Percentiles rank a stretch among this genome's conserved stretches.
phyloP scores from a whole-genome alignment of 805 yeast genomes.

The Cyberlindnera sargentensis region DNA sequence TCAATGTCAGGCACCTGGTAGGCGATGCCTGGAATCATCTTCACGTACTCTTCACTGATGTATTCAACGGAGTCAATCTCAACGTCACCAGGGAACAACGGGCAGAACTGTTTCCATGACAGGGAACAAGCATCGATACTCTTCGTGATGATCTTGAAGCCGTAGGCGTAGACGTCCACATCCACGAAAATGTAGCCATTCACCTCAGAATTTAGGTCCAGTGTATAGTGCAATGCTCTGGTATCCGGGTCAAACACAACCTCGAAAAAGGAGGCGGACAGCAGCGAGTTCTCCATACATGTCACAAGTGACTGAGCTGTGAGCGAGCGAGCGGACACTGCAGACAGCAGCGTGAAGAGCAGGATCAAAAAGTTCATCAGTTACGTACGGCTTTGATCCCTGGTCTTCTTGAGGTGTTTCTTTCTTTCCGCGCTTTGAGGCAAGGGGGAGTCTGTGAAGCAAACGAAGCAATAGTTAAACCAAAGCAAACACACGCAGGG shows the following conservation, averaged over 20 bases:
- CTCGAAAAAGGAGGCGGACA: conserved; percentile 67
- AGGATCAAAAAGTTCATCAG: background rate
- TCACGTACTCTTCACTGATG: conserved; percentile 40
- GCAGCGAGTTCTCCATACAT: conserved; percentile 71
- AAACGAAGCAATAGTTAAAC: background rate
- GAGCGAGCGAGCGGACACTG: conserved; percentile 26
- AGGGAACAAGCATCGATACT: conserved; percentile 54
- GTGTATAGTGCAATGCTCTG: conserved; percentile 56
- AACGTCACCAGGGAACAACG: conserved; percentile 74
- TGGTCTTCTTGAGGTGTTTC: background rate
- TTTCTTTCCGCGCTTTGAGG: background rate
- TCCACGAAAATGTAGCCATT: conserved; percentile 61
- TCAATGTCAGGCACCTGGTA: conserved; percentile 90
- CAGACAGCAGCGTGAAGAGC: background rate
- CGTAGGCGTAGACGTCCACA: conserved; percentile 77
- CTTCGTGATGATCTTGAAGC: conserved; percentile 59
- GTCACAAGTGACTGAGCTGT: conserved; percentile 75
- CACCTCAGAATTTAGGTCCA: conserved; percentile 64
- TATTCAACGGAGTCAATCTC: conserved; percentile 68
- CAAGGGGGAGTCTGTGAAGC: background rate
- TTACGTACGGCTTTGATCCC: background rate
- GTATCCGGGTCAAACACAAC: conserved; percentile 72
- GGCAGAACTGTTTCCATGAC: conserved; percentile 85
- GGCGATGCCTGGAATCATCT: conserved; percentile 75
- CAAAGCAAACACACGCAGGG: background rate